Evolutionary conservation across 164 flowering plant species (phyloP), one percentile per base, ranked within the genome.

Genomic region (Nymphaea colorata): DNA sequence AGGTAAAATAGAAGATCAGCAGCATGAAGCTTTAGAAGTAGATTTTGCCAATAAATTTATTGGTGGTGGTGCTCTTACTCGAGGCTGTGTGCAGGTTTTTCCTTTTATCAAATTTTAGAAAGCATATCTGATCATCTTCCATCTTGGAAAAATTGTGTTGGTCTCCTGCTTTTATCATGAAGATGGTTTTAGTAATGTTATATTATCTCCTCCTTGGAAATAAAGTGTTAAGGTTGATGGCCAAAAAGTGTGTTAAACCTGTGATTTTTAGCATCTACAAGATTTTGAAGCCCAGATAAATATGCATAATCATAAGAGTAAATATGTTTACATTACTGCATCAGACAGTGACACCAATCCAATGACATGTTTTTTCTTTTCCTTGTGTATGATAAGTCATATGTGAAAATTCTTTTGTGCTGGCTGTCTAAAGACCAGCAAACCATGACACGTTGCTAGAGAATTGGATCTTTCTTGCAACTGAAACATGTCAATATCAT

Each of bases 1-100:
- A 41, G 97, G 97, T 44, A 75, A 81, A 42, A 86, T 91, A 71
- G 99, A 94, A 79, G 90, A 94, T 76, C 92, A 91, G 15, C 66
- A 69, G 11, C 44, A 66, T 64, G 90, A 73, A 67, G 90, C 91
- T 76, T 80, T 94, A 71, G 89, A 91, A 82, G 96, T 94, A 17
- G 99, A 94, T 80, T 94, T 94, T 84, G 99, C 99, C 43, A 91
- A 94, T 73, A 81, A 80, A 79, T 90, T 86, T 74, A 64, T 94
- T 57, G 98, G 99, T 36, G 99, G 99, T 55, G 98, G 98, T 76
- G 91, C 92, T 75, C 96, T 94, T 64, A 62, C 18, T 62, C 73
- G 82, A 67, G 99, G 99, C 73, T 94, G 98, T 68, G 93, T 94
- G 15, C 99, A 91, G 93, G 98, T 88, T 17, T 55, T n/a, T 2